Evolutionary conservation across 2,329 filamentous ascomycete genomes (phyloP).

Genomic region (Leptographium procerum): DNA sequence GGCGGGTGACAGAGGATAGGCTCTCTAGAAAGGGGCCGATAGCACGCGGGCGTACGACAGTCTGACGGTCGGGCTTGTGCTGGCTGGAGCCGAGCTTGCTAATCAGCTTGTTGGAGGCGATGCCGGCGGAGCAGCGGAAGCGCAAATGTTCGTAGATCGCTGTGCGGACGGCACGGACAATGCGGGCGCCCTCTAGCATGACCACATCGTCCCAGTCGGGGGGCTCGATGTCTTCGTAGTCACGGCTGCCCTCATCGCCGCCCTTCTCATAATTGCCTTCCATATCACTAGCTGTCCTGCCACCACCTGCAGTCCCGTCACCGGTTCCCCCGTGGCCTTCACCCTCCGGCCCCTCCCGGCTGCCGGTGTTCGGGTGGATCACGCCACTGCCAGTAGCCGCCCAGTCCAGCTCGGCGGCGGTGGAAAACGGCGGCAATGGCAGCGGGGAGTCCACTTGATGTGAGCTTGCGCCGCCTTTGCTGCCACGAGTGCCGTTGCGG

Average conservation of each 20-base stretch:
- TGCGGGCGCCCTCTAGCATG: slow-evolving; percentile 78
- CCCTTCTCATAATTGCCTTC: no score
- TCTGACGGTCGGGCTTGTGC: slow-evolving; percentile 91
- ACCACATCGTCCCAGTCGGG: slow-evolving; percentile 95
- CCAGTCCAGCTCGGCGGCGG: slow-evolving; percentile 8
- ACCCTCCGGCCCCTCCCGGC: background rate
- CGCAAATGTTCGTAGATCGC: slow-evolving; percentile 57
- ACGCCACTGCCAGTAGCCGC: slow-evolving; percentile 9
- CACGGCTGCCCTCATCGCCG: no score
- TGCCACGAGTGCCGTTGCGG: no score
- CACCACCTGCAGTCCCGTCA: no score
- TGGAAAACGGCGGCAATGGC: slow-evolving; percentile 46
- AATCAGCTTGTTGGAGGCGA: slow-evolving; percentile 85
- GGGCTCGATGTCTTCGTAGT: slow-evolving; percentile 35
- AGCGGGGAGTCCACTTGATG: slow-evolving; percentile 61
- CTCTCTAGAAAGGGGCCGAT: slow-evolving; percentile 65
- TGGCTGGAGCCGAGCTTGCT: slow-evolving; percentile 85
- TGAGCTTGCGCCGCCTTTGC: no score
- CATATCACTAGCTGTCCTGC: background rate
- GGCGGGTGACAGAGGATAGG: slow-evolving; percentile 93
- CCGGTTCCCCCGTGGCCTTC: background rate
- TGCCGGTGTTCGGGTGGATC: background rate
- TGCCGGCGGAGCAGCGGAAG: slow-evolving; percentile 86
- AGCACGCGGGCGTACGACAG: slow-evolving; percentile 80
- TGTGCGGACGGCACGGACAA: slow-evolving; percentile 64